phyloP scores from a whole-genome alignment of 306 rosid species.

The Cucurbita moschata region DNA sequence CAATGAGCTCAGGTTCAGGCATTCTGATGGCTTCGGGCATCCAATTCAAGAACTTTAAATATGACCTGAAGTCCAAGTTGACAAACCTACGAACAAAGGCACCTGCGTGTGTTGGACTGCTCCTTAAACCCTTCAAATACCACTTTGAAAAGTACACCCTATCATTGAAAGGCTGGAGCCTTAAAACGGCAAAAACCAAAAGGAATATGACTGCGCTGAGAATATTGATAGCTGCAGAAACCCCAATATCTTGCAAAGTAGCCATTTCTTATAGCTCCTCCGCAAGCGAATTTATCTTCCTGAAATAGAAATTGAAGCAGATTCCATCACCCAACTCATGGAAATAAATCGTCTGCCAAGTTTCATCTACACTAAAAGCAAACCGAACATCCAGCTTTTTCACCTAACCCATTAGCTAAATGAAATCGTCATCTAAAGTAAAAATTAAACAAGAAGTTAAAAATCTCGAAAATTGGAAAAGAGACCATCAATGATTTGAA shows the following conservation, averaged over 20 bases:
- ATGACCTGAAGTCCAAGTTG: constrained; percentile 73
- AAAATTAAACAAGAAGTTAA: not conserved
- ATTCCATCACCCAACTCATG: not conserved
- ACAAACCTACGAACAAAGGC: constrained; percentile 60
- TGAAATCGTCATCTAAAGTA: not conserved
- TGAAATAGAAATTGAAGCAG: constrained; percentile 8
- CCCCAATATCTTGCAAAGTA: constrained; percentile 49
- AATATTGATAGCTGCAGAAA: constrained; percentile 66
- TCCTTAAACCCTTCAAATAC: constrained; percentile 69
- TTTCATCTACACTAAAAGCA: not conserved
- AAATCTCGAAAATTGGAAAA: not conserved
- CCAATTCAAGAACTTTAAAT: constrained; percentile 67
- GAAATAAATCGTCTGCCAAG: not conserved
- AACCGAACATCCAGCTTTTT: not conserved
- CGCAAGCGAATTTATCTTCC: constrained; percentile 14
- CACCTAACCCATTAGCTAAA: not conserved
- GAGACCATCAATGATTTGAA: not conserved
- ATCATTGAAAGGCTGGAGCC: constrained; percentile 95
- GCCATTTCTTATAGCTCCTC: constrained; percentile 40
- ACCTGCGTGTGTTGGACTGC: constrained; percentile 64
- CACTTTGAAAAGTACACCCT: constrained; percentile 95
- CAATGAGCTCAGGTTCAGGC: constrained; percentile 96
- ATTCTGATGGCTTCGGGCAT: constrained; percentile 85
- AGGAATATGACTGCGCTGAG: constrained; percentile 64
- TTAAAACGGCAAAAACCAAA: constrained; percentile 61